Conservation (phyloP, 495 filamentous ascomycete species). For the Zalerion maritima region DNA sequence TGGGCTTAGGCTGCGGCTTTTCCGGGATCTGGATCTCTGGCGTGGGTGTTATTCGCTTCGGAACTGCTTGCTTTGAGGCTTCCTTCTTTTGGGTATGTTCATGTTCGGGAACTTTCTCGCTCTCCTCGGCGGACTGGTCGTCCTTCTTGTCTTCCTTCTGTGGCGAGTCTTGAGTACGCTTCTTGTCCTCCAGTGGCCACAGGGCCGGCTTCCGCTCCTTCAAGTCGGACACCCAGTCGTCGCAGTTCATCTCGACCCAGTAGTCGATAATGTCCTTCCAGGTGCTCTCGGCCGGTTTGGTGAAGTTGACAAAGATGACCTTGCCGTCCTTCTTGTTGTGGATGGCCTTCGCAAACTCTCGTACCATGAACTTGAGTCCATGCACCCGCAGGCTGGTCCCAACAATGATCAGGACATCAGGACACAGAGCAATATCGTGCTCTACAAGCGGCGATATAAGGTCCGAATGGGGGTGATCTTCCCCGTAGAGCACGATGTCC, state of each 20-base stretch:
- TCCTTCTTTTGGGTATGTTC: slow-evolving; percentile 13
- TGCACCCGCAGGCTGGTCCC: slow-evolving; percentile 57
- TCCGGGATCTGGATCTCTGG: neutral
- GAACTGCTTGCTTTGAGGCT: slow-evolving; percentile 7
- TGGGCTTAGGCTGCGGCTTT: slow-evolving; percentile 11
- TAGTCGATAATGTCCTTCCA: slow-evolving; percentile 57
- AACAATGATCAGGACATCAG: slow-evolving; percentile 50
- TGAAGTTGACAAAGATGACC: slow-evolving; percentile 55
- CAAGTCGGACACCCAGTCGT: slow-evolving; percentile 50
- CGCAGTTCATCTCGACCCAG: slow-evolving; percentile 58
- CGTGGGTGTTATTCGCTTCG: slow-evolving; percentile 9
- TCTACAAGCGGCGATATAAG: slow-evolving; percentile 44
- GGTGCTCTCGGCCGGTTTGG: slow-evolving; percentile 48
- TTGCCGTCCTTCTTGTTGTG: slow-evolving; percentile 47
- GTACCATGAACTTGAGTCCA: slow-evolving; percentile 50
- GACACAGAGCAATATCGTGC: slow-evolving; percentile 44
- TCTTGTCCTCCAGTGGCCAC: slow-evolving; percentile 33
- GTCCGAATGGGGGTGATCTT: slow-evolving; percentile 53
- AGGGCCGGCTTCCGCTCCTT: slow-evolving; percentile 38
- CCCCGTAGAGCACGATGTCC: slow-evolving; percentile 56
- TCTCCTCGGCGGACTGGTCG: slow-evolving; percentile 13
- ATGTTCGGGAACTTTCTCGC: slow-evolving; percentile 12
- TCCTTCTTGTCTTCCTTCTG: slow-evolving; percentile 19
- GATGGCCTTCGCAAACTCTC: slow-evolving; percentile 55
- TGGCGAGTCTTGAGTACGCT: neutral